Evolutionary conservation across 176 grass and related monocot genomes (phyloP).

Genomic region (Dendrocalamus sinicus): DNA sequence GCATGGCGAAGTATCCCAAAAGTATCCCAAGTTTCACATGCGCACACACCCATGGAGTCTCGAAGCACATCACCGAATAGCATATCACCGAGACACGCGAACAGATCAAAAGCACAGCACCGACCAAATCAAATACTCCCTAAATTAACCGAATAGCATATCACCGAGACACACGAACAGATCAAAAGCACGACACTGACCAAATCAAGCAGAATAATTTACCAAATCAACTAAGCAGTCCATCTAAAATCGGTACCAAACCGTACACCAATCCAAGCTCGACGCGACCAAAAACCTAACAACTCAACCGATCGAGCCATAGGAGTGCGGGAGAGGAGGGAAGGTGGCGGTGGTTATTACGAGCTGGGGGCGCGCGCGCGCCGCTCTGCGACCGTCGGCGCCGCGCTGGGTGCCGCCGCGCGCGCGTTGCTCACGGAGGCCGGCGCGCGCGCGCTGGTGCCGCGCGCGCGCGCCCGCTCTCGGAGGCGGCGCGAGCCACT

Average conservation of each 20-base stretch:
- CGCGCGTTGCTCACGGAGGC: too few species aligned
- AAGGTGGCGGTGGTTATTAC: too few species aligned
- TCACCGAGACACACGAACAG: background rate
- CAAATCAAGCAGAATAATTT: background rate
- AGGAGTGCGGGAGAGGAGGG: too few species aligned
- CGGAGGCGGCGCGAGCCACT: too few species aligned
- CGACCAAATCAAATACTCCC: background rate
- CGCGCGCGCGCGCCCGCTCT: too few species aligned
- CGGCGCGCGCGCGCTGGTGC: too few species aligned
- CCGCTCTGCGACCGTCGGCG: too few species aligned
- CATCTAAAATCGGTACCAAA: background rate
- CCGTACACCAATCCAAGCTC: background rate
- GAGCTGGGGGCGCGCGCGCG: too few species aligned
- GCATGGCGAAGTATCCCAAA: constrained; percentile 29
- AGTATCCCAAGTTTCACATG: background rate
- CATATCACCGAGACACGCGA: background rate
- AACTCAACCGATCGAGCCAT: too few species aligned
- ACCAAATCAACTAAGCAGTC: background rate
- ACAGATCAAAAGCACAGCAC: background rate
- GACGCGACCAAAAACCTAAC: background rate
- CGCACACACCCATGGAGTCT: background rate
- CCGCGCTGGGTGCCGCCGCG: too few species aligned
- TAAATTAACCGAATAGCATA: background rate
- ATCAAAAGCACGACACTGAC: background rate
- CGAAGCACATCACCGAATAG: background rate